Base-by-base conservation (phyloP, 2,329 filamentous ascomycete genomes). In the Cladosporium austrohemisphaericum region DNA sequence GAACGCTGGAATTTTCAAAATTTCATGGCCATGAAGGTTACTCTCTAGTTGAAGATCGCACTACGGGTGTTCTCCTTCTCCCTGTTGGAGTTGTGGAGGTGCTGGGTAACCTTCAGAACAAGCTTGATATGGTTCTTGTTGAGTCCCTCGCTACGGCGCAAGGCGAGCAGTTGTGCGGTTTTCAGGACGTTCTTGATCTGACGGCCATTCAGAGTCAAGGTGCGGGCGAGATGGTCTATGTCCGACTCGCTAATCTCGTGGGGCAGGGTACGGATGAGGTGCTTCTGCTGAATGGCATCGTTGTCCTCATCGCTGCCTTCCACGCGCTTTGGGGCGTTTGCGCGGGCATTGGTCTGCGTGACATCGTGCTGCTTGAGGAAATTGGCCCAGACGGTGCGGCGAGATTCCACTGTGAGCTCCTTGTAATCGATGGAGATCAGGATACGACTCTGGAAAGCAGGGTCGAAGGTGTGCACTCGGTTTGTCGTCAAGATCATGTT, bases 401-500 rank as follows among this genome's bases (percentile, higher is more conserved):
- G 62, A 1, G 66, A 66, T 1, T 61, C 50, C 3, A 45, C 45
- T 23, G 65, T 65, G 3, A 75, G 65, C 9, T 74, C 67, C 2
- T 66, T 56, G 55, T 75, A 76, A 7, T 67, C 67, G 48, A 67
- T 66, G 13, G 58, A 61, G 50, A 74, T 65, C 52, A 71, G 73
- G 28, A 76, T 74, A 6, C 74, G 67, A 22, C 68, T 71, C 47
- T 74, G 67, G 43, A 76, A 74, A 3, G 72, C 73, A 2, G 62
- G 55, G 45, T 76, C 73, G 50, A 75, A 70, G 5, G 67, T 69
- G 5, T 63, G 57, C 14, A 71, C 68, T 5, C 71, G 68, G 55
- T 76, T 76, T 4, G 68, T 71, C 4, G 71, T 73, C 10, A 74
- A 60, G 51, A 76, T 71, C 28, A 75, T 62, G 40, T 74, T 68